Evolutionary conservation across 306 rosid genomes (phyloP).

Genomic region (Crataegus laevigata): DNA sequence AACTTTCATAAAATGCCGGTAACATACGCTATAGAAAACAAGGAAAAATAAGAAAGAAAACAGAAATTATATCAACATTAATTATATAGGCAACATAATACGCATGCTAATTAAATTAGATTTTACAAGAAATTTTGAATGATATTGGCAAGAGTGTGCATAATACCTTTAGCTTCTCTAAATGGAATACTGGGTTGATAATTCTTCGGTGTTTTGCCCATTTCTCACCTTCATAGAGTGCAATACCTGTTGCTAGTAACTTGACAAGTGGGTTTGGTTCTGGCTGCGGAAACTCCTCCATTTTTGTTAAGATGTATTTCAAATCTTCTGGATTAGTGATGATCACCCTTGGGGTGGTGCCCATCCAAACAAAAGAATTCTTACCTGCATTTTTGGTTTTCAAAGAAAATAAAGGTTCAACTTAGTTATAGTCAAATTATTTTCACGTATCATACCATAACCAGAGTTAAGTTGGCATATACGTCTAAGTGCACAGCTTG

Average conservation of each 20-base stretch:
- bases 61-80: neutral
- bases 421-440: too few relatives aligned
- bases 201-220: constrained; percentile 45
- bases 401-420: neutral
- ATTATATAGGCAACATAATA: neutral
- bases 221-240: constrained; percentile 26
- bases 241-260: neutral
- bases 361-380: constrained; percentile 35
- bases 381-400: constrained; percentile 16
- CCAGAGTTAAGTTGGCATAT: neutral
- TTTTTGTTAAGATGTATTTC: constrained; percentile 31
- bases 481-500: neutral
- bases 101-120: too few relatives aligned
- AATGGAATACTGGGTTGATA: constrained; percentile 36
- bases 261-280: constrained; percentile 2
- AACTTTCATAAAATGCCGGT: neutral
- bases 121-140: neutral
- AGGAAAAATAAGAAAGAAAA: too few relatives aligned
- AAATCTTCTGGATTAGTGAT: constrained; percentile 33
- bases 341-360: constrained; percentile 32
- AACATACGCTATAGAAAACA: neutral
- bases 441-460: neutral
- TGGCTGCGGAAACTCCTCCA: constrained; percentile 21
- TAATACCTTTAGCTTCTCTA: constrained; percentile 46
- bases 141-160: neutral